Evolutionary conservation across 768 basidiomycete genomes (phyloP), one percentile per base, ranked within the genome.

Genomic region (Trametes cinnabarina): DNA sequence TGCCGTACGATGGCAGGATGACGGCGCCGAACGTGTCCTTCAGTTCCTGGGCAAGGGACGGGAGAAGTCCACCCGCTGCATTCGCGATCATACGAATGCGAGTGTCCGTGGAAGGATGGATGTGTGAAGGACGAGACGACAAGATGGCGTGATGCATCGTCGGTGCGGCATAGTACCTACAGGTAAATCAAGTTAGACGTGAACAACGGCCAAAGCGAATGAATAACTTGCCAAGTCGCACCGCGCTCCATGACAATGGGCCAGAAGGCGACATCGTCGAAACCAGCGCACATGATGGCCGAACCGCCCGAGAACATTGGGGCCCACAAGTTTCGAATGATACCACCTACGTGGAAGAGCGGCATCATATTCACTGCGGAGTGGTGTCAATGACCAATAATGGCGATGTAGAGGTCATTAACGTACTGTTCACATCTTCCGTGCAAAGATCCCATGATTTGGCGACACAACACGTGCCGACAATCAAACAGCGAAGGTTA

Each of bases 1-100:
- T 83, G 20, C 82, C 83, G 65, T 83, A 84, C 2, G 82, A 83
- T 22, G 83, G 83, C 9, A 84, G 71, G n/a, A 85, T 75, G 9
- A 77, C 75, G 3, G 82, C 81, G 26, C 74, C 74, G 65, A 84
- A 84, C 3, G 76, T 76, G 32, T 73, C 64, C 66, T 78, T 78
- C 37, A 84, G 69, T 51, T 76, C 71, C 22, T 76, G 68, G 12
- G 83, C 82, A 14, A 82, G 76, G 1, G 80, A 78, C 4, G 83
- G 82, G 0, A 81, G 69, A 15, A 85, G 73, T 1, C 82, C 80
- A 2, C 80, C 81, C 0, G 84, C 83, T 26, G 78, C 78, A 52
- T 80, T 80, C 47, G 74, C 75, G 35, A 80, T 76, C 72, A 79
- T 75, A 30, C 79, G 77, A 49, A 79, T 73, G n/a, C 66, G 67